phyloP scores from a whole-genome alignment of 495 filamentous ascomycete genomes.

The Podospora pseudocomata region DNA sequence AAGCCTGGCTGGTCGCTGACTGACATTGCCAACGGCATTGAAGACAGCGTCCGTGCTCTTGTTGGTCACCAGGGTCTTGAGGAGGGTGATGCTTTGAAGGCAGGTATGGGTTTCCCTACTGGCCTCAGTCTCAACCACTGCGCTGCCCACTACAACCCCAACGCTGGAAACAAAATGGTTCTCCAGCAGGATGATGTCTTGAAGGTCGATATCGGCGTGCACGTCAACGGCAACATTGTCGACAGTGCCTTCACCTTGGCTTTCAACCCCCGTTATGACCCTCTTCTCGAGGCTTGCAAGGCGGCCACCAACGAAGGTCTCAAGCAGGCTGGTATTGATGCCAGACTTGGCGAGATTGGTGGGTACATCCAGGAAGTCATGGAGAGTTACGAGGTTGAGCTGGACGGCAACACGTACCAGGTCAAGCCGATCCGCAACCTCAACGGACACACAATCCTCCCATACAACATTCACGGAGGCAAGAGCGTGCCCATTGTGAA shows the following conservation, averaged over 20 bases:
- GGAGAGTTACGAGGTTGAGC: constrained; percentile 83
- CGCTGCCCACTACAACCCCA: constrained; percentile 86
- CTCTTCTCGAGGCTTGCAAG: constrained; percentile 74
- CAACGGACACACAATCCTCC: constrained; percentile 84
- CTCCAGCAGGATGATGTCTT: constrained; percentile 80
- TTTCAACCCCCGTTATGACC: constrained; percentile 82
- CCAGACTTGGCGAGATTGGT: constrained; percentile 72
- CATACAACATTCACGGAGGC: constrained; percentile 78
- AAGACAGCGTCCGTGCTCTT: constrained; percentile 76
- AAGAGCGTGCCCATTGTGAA: constrained; percentile 93
- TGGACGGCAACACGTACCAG: constrained; percentile 71
- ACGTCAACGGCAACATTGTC: constrained; percentile 86
- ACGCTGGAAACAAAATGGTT: constrained; percentile 83
- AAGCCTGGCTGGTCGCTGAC: constrained; percentile 78
- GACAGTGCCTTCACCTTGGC: constrained; percentile 91
- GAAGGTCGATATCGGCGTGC: constrained; percentile 91
- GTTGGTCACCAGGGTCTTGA: constrained; percentile 73
- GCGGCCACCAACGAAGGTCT: constrained; percentile 87
- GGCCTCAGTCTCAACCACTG: constrained; percentile 84
- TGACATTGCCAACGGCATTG: constrained; percentile 81
- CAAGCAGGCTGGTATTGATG: constrained; percentile 79
- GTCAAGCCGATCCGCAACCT: constrained; percentile 85
- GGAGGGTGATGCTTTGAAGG: constrained; percentile 72
- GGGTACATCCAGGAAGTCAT: constrained; percentile 78
- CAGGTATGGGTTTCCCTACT: constrained; percentile 86